These are phyloP conservation scores for Starmerella khaoyaiensis DNA, from an alignment of 805 yeast genomes.

Conservation along the genomic window DNA sequence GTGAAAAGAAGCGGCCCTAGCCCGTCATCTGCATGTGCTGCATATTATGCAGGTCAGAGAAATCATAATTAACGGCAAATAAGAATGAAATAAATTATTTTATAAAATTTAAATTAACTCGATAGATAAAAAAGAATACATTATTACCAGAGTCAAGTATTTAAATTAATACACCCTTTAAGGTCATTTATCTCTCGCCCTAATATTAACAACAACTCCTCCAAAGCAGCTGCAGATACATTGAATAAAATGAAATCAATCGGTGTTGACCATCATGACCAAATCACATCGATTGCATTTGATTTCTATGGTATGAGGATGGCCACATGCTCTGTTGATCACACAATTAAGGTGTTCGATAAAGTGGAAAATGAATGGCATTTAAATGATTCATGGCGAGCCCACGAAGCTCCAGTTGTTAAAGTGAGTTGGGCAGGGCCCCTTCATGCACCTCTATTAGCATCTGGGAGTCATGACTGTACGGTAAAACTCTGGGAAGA, in stretches of 20 bases:
- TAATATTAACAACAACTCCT: too few species aligned
- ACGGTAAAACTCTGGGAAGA: constrained; percentile 89
- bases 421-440: constrained; percentile 89
- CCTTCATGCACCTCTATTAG: constrained; percentile 75
- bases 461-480: constrained; percentile 81
- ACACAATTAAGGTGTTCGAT: constrained; percentile 80
- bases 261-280: constrained; percentile 83
- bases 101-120: too few species aligned
- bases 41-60: too few species aligned
- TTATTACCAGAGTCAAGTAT: too few species aligned
- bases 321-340: constrained; percentile 93
- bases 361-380: constrained; percentile 58
- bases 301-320: constrained; percentile 81
- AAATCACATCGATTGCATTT: constrained; percentile 78
- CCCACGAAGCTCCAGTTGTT: constrained; percentile 81
- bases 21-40: too few species aligned
- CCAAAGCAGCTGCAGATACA: too few species aligned
- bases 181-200: too few species aligned
- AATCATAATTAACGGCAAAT: too few species aligned
- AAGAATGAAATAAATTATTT: too few species aligned
- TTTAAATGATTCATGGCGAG: constrained; percentile 81
- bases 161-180: too few species aligned
- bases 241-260: constrained; percentile 62
- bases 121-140: too few species aligned
- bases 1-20: too few species aligned